These are phyloP conservation scores for Candida sanyaensis DNA, from an alignment of 1,139 yeast genomes.

Conservation along the genomic window DNA sequence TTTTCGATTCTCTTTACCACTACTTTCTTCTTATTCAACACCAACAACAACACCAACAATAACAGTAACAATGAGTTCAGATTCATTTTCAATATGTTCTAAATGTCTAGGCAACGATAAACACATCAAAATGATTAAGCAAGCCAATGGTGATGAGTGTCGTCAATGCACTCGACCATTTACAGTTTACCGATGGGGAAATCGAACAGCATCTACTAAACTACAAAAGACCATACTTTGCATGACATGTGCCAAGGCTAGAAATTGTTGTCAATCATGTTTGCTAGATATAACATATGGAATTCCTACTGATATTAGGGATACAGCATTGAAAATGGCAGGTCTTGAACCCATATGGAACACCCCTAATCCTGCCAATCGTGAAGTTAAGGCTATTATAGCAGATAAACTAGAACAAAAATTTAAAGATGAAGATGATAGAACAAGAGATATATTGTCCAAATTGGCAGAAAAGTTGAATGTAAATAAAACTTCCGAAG, in stretches of 20 bases:
- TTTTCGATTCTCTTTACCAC: not conserved
- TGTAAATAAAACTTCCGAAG: conserved; percentile 8
- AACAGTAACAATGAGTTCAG: conserved; percentile 9
- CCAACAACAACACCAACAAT: not conserved
- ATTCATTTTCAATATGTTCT: conserved; percentile 54
- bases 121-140: conserved; percentile 70
- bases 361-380: conserved; percentile 19
- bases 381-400: conserved; percentile 45
- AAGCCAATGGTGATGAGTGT: conserved; percentile 73
- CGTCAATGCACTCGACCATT: conserved; percentile 83
- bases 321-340: conserved; percentile 78
- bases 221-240: conserved; percentile 64
- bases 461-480: conserved; percentile 43
- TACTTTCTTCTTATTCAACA: not conserved
- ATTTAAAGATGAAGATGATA: conserved; percentile 17
- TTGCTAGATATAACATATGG: conserved; percentile 80
- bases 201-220: conserved; percentile 33
- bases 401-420: conserved; percentile 38
- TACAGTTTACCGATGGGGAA: conserved; percentile 76
- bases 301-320: conserved; percentile 76
- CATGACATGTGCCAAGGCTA: conserved; percentile 71
- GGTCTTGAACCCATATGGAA: conserved; percentile 39
- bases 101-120: conserved; percentile 69
- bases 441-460: conserved; percentile 35
- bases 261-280: conserved; percentile 88